A percentile compares a stretch with the other conserved stretches of the same genome.
Conservation (phyloP, 1,284 basidiomycete species). For the Jaminaea rosea region DNA sequence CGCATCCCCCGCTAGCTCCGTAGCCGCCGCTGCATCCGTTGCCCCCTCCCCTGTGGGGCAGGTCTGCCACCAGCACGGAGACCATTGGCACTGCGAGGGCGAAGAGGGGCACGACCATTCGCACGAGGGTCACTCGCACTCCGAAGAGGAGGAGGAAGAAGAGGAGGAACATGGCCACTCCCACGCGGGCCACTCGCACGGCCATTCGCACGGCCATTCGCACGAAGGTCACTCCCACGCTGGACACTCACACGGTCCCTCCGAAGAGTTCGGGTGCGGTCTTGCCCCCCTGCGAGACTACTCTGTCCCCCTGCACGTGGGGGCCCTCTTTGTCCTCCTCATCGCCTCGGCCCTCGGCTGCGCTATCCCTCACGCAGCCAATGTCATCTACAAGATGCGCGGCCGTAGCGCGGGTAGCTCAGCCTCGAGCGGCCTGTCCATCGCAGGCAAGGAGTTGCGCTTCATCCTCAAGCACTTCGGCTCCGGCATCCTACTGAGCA, state of each 20-base stretch:
- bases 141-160: slow-evolving; percentile 4
- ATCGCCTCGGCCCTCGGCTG: slow-evolving; percentile 47
- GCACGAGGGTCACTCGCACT: background rate
- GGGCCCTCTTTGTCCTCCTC: slow-evolving; percentile 49
- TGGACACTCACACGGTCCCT: slow-evolving; percentile 48
- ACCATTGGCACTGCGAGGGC: slow-evolving; percentile 22
- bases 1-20: too few relatives aligned
- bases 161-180: slow-evolving; percentile 10
- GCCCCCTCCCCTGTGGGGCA: too few relatives aligned
- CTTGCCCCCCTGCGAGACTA: slow-evolving; percentile 40
- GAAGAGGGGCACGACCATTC: slow-evolving; percentile 4
- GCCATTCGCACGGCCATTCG: slow-evolving; percentile 8
- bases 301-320: slow-evolving; percentile 50
- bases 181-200: slow-evolving; percentile 10
- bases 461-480: slow-evolving; percentile 27
- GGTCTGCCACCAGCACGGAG: slow-evolving; percentile 17
- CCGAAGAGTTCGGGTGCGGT: slow-evolving; percentile 43
- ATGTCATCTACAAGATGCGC: slow-evolving; percentile 33
- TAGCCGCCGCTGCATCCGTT: too few relatives aligned
- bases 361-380: slow-evolving; percentile 47
- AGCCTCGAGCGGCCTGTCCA: too few relatives aligned
- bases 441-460: background rate
- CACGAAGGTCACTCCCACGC: slow-evolving; percentile 13
- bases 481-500: slow-evolving; percentile 50
- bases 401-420: background rate